These are phyloP conservation scores for Phytopythium oedochilum DNA, from an alignment of 352 stramenopile genomes.

Conservation along the genomic window DNA sequence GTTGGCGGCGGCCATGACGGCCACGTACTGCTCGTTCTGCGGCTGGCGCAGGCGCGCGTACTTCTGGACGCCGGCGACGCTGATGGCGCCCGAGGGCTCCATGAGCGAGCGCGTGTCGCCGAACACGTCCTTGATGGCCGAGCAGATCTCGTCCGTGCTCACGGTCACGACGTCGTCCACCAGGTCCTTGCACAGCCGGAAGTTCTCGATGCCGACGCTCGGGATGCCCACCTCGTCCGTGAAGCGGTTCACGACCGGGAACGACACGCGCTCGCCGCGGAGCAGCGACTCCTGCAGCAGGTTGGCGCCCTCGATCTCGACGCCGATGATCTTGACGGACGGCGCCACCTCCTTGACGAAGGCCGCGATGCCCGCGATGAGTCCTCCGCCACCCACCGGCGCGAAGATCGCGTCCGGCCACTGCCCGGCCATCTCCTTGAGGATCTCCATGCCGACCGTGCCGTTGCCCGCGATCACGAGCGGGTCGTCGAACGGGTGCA, in stretches of 20 bases:
- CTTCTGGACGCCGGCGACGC: constrained; percentile 95
- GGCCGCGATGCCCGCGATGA: constrained; percentile 94
- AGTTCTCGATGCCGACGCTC: constrained; percentile 93
- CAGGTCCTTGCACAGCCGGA: constrained; percentile 90
- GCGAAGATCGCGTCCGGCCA: constrained; percentile 95
- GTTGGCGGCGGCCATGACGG: constrained; percentile 97
- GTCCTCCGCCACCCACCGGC: constrained; percentile 95
- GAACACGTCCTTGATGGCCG: constrained; percentile 91
- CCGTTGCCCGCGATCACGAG: constrained; percentile 97
- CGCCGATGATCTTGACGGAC: constrained; percentile 94
- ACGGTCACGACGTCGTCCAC: constrained; percentile 98
- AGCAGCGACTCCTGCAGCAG: constrained; percentile 91
- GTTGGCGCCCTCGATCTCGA: constrained; percentile 94
- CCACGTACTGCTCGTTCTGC: constrained; percentile 87
- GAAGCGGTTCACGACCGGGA: constrained; percentile 95
- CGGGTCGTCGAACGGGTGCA: constrained; percentile 98
- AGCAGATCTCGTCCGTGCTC: constrained; percentile 94
- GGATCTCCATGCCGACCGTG: constrained; percentile 94
- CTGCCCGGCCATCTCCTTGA: constrained; percentile 83
- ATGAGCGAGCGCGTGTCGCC: constrained; percentile 94
- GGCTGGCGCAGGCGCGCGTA: constrained; percentile 66
- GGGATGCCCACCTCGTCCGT: constrained; percentile 96
- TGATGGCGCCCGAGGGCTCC: constrained; percentile 94
- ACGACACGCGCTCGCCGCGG: constrained; percentile 78
- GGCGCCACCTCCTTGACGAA: constrained; percentile 86